Evolutionary conservation across 2,329 filamentous ascomycete genomes (phyloP).

Genomic region (Penicillium digitatum): DNA sequence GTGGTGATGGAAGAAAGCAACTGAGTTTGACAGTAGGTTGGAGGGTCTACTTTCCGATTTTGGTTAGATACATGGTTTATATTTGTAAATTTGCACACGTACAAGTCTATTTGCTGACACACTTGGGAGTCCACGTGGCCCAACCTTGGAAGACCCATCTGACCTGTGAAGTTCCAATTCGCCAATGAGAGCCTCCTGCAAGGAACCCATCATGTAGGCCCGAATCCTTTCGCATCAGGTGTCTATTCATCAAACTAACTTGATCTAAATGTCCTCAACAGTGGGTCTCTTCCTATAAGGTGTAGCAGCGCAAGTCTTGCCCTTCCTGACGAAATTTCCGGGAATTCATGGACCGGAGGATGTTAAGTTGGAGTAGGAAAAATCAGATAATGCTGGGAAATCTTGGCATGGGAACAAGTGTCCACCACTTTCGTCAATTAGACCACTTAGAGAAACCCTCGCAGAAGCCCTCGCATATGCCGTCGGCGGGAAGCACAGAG

Average conservation of each 20-base stretch:
- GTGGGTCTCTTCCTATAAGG: background rate
- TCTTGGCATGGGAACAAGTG: constrained; percentile 4
- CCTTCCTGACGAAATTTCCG: background rate
- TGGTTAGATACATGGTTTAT: background rate
- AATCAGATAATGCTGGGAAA: constrained; percentile 4
- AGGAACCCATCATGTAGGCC: background rate
- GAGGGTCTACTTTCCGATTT: background rate
- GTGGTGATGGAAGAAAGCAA: background rate
- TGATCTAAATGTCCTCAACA: background rate
- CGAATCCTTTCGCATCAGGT: too few species aligned
- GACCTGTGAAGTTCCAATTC: background rate
- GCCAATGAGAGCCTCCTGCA: background rate
- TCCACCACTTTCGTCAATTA: background rate
- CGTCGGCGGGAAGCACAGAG: constrained; percentile 14
- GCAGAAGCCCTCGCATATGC: constrained; percentile 1
- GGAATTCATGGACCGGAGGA: background rate
- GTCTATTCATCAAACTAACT: background rate
- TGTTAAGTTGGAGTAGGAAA: background rate
- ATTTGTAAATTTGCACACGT: background rate
- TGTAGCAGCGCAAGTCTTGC: background rate
- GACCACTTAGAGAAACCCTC: constrained; percentile 1
- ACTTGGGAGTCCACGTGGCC: background rate
- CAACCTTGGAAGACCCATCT: background rate
- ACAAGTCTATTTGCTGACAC: background rate
- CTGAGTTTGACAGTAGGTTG: background rate